These are phyloP conservation scores for Apiospora phragmitis DNA, from an alignment of 2,329 filamentous ascomycete species.

Conservation along the genomic window DNA sequence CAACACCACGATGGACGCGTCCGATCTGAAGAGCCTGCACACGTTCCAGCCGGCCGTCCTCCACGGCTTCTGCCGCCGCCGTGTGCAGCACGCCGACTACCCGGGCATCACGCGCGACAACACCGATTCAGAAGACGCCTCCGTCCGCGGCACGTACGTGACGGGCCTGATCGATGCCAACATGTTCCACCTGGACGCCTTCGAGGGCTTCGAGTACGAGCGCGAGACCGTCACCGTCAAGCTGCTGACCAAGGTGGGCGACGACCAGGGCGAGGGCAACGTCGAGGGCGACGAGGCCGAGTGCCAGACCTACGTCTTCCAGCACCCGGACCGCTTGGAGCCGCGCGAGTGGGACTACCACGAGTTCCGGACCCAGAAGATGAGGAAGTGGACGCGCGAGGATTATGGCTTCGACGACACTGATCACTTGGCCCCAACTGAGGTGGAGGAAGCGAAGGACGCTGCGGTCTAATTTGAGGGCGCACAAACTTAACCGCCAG, in stretches of 20 bases:
- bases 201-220: conserved; percentile 70
- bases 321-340: conserved; percentile 56
- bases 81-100: conserved; percentile 73
- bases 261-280: conserved; percentile 8
- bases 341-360: conserved; percentile 84
- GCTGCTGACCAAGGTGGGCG: conserved; percentile 33
- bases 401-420: conserved; percentile 45
- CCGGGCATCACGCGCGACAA: conserved; percentile 68
- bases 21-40: conserved; percentile 49
- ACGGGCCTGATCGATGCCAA: conserved; percentile 78
- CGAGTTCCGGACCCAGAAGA: conserved; percentile 76
- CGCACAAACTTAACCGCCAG: conserved; percentile 20
- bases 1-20: conserved; percentile 47
- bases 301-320: conserved; percentile 68
- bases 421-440: conserved; percentile 27
- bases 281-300: conserved; percentile 44
- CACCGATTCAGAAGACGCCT: conserved; percentile 38
- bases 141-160: conserved; percentile 75
- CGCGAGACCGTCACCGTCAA: conserved; percentile 32
- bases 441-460: conserved; percentile 23
- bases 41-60: conserved; percentile 75
- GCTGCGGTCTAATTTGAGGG: conserved; percentile 18
- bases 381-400: conserved; percentile 54
- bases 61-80: conserved; percentile 67
- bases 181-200: conserved; percentile 72